phyloP scores from a whole-genome alignment of 192 early-diverging fungal genomes.

The Rhizoclosmatium sp. region DNA sequence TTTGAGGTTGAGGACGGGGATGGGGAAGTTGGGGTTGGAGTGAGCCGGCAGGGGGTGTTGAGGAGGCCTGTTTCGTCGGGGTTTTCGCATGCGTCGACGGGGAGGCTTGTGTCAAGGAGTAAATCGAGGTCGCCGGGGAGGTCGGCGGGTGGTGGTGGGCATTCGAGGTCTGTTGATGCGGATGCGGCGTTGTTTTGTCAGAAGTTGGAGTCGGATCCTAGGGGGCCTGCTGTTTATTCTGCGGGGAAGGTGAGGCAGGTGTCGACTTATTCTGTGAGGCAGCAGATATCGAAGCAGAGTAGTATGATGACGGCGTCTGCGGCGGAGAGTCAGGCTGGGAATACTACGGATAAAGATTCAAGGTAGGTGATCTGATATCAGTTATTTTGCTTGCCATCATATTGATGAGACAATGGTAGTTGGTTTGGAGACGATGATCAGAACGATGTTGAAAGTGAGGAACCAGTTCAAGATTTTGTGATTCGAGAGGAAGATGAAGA shows the following conservation, averaged over 20 bases:
- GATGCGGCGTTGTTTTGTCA: neutral
- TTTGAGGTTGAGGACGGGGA: neutral
- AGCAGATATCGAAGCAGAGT: neutral
- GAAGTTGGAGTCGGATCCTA: slow-evolving; percentile 9
- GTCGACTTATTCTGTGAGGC: no score
- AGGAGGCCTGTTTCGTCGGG: neutral
- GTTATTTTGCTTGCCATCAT: neutral
- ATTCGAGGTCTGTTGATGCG: neutral
- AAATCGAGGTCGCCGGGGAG: neutral
- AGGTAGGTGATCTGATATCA: neutral
- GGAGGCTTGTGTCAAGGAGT: neutral
- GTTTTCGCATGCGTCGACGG: slow-evolving; percentile 22
- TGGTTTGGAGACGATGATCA: slow-evolving; percentile 25
- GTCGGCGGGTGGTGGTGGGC: no score
- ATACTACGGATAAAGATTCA: neutral
- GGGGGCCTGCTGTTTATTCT: neutral
- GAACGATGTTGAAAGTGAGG: neutral
- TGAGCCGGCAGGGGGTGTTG: neutral
- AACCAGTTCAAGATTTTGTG: neutral
- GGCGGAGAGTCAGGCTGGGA: neutral
- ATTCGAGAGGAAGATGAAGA: slow-evolving; percentile 35
- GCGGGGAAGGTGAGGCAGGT: neutral
- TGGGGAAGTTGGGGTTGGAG: neutral
- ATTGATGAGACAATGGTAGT: neutral
- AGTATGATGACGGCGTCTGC: neutral